phyloP scores from a whole-genome alignment of 768 basidiomycete species.

The Mycena metata region DNA sequence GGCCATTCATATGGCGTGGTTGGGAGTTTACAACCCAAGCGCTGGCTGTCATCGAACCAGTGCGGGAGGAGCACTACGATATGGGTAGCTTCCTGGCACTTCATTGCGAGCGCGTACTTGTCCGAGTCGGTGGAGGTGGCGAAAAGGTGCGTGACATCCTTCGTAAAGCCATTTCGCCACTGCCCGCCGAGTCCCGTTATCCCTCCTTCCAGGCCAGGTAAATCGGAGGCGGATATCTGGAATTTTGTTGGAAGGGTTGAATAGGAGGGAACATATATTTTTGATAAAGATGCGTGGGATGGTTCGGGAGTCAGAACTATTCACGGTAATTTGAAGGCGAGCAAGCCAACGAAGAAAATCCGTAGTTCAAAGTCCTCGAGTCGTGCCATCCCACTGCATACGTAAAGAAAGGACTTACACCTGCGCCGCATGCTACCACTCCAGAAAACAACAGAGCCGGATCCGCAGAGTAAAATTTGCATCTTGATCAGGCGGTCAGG shows the following conservation, averaged over 20 bases:
- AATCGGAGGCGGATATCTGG: constrained; percentile 73
- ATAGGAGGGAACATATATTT: too few relatives aligned
- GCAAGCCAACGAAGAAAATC: too few relatives aligned
- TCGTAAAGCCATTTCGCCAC: constrained; percentile 81
- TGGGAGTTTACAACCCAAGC: constrained; percentile 64
- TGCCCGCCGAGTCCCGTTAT: constrained; percentile 86
- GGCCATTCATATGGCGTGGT: constrained; percentile 80
- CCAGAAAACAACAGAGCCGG: constrained; percentile 87
- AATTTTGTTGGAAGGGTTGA: not conserved
- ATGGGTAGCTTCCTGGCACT: constrained; percentile 68
- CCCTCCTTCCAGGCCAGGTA: constrained; percentile 79
- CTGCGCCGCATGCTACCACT: constrained; percentile 78
- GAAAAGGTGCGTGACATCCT: constrained; percentile 91
- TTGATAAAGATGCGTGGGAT: too few relatives aligned
- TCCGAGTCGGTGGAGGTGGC: constrained; percentile 64
- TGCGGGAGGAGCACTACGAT: constrained; percentile 87
- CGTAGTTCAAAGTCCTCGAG: constrained; percentile 1
- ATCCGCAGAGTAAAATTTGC: constrained; percentile 80
- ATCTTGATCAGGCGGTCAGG: constrained; percentile 47
- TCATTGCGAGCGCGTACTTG: constrained; percentile 68
- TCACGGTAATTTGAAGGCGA: too few relatives aligned
- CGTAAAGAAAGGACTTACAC: constrained; percentile 56
- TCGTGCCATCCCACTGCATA: constrained; percentile 9
- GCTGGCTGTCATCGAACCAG: constrained; percentile 89
- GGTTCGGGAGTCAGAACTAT: too few relatives aligned